Conservation (phyloP, 75 land plant species). For the Cryptomeria japonica region DNA sequence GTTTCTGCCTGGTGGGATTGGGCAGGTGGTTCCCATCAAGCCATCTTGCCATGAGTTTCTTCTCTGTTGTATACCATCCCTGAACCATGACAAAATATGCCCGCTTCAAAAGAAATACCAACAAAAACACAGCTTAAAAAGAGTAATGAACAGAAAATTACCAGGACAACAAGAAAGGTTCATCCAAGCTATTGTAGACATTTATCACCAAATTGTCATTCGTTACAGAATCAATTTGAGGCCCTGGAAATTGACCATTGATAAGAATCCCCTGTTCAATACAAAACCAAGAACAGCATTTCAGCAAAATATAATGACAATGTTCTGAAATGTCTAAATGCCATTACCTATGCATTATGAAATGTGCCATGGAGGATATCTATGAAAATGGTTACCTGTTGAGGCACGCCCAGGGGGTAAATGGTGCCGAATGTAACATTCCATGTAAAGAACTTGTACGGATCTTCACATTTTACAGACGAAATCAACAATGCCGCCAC, state of each 20-base stretch:
- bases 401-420: slow-evolving; percentile 19
- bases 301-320: neutral
- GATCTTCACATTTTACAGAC: slow-evolving; percentile 18
- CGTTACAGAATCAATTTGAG: slow-evolving; percentile 65
- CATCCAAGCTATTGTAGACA: slow-evolving; percentile 60
- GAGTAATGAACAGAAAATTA: slow-evolving; percentile 2
- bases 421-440: slow-evolving; percentile 22
- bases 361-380: neutral
- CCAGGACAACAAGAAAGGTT: slow-evolving; percentile 78
- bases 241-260: slow-evolving; percentile 84
- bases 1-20: slow-evolving; percentile 59
- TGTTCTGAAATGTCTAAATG: neutral
- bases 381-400: slow-evolving; percentile 17
- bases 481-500: neutral
- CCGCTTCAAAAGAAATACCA: neutral
- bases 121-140: neutral
- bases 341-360: neutral
- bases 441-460: slow-evolving; percentile 33
- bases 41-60: slow-evolving; percentile 71
- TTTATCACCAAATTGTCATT: slow-evolving; percentile 72
- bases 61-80: slow-evolving; percentile 64
- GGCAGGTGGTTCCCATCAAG: slow-evolving; percentile 64
- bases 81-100: slow-evolving; percentile 4
- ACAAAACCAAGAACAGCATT: neutral
- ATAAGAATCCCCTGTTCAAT: slow-evolving; percentile 61